A percentile compares a stretch with the other conserved stretches of the same genome.
phyloP scores from a whole-genome alignment of 208 protist genomes.

The Trypanosoma lewisi region DNA sequence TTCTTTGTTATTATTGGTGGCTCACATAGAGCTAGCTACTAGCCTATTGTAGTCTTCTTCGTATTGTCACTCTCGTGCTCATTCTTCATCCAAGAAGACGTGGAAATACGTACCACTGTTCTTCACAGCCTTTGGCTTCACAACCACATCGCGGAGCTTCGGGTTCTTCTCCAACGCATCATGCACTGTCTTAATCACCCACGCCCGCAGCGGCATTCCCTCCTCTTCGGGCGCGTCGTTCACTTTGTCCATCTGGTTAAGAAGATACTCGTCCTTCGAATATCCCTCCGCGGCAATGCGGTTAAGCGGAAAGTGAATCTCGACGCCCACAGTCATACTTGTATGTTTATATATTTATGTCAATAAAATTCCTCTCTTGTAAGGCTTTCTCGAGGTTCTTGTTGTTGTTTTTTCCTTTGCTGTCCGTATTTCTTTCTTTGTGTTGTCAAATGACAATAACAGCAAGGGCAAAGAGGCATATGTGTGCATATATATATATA shows the following conservation, averaged over 20 bases:
- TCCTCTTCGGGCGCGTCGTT: slow-evolving; percentile 73
- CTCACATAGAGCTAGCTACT: background rate
- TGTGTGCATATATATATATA: too few relatives aligned
- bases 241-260: slow-evolving; percentile 65
- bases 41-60: background rate
- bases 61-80: background rate
- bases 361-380: background rate
- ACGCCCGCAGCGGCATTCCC: slow-evolving; percentile 71
- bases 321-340: slow-evolving; percentile 22
- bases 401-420: slow-evolving; percentile 7
- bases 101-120: slow-evolving; percentile 45
- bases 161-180: slow-evolving; percentile 48
- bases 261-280: slow-evolving; percentile 50
- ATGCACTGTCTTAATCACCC: slow-evolving; percentile 60
- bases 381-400: background rate
- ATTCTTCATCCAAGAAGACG: slow-evolving; percentile 17
- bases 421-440: too few relatives aligned
- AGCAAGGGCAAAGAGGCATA: too few relatives aligned
- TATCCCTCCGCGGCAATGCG: slow-evolving; percentile 46
- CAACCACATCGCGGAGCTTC: slow-evolving; percentile 37
- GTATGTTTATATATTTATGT: background rate
- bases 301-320: slow-evolving; percentile 50
- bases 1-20: too few relatives aligned
- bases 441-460: too few relatives aligned
- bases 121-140: slow-evolving; percentile 62